Base-by-base conservation (phyloP, 2,329 filamentous ascomycete genomes). In the Diaporthe citri region DNA sequence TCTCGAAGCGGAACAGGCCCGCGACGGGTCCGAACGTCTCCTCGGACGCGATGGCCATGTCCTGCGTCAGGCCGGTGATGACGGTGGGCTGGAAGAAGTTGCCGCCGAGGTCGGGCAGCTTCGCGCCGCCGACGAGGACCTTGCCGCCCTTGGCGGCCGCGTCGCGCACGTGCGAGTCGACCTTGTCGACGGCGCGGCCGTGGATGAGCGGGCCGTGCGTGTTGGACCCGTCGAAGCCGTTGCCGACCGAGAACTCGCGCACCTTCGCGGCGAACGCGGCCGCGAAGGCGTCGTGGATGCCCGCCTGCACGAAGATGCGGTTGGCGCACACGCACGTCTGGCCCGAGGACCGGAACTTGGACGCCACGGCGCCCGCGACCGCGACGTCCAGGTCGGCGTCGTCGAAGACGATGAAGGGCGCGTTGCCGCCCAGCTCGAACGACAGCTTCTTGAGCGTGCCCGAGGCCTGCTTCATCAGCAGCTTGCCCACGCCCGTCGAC, bases 21-120 rank as follows among this genome's bases (percentile, higher is more conserved):
- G 96, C 96, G 0, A 98, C 94, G 3, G 97, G 97, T 0, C 97
- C 97, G 82, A 99, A 99, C 0, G 96, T 99, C 87, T 99, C 97
- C 84, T 98, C 96, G 1, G 87, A 87, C 6, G 94, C 93, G 78
- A 98, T 89, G 75, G 90, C 89, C 97, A 98, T 98, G 56, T 96
- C 92, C 74, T 89, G 87, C 15, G 89, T 97, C 93, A 98, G 96
- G 77, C 94, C 94, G 13, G 94, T 93, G 76, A 99, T 91, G 56
- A 98, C 94, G 0, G 97, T 98, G 3, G 95, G 95, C 80, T 95
- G 90, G 86, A 93, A 98, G 87, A 97, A 99, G 86, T 97, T 97
- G 52, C 88, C 82, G 5, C 97, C 96, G 3, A 97, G 87, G 25
- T 95, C 91, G 1, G 92, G 88, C 75, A 96, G 85, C 82, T 89